Conservation (phyloP, 1,284 basidiomycete genomes). For the Boletus sp. region DNA sequence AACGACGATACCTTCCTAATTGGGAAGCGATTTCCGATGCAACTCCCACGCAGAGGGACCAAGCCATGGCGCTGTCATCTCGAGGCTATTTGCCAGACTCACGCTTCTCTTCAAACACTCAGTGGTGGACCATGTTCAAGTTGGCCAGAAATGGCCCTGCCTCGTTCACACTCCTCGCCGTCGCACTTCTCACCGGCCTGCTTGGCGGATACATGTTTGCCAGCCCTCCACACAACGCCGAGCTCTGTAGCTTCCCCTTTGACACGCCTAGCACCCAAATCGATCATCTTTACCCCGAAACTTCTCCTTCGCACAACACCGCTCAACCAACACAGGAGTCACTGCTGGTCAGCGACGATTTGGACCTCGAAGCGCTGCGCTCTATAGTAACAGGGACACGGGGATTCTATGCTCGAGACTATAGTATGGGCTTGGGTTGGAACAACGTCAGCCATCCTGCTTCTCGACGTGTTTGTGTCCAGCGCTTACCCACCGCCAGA, state of each 20-base stretch:
- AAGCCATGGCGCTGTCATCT: too few relatives aligned
- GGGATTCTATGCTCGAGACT: slow-evolving; percentile 34
- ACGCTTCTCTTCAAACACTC: not conserved
- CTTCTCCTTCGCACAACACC: not conserved
- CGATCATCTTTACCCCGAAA: slow-evolving; percentile 1
- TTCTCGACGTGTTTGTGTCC: not conserved
- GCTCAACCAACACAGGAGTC: not conserved
- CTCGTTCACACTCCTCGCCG: slow-evolving; percentile 18
- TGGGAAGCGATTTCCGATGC: not conserved
- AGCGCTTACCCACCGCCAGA: slow-evolving; percentile 24
- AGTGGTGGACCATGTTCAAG: slow-evolving; percentile 12
- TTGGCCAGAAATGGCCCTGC: slow-evolving; percentile 15
- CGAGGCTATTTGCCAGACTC: slow-evolving; percentile 9
- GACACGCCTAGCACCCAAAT: not conserved
- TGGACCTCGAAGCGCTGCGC: slow-evolving; percentile 23
- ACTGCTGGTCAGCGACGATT: slow-evolving; percentile 19
- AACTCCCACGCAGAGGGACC: too few relatives aligned
- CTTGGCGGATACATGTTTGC: slow-evolving; percentile 28
- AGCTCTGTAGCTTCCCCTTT: slow-evolving; percentile 22
- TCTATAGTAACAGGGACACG: slow-evolving; percentile 22
- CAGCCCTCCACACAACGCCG: slow-evolving; percentile 13
- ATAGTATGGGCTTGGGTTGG: slow-evolving; percentile 32
- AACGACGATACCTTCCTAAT: slow-evolving; percentile 11
- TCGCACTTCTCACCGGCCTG: slow-evolving; percentile 26
- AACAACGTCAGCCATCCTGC: slow-evolving; percentile 27